Base-by-base conservation (phyloP, 2,329 filamentous ascomycete species). In the Aspergillus bombycis region DNA sequence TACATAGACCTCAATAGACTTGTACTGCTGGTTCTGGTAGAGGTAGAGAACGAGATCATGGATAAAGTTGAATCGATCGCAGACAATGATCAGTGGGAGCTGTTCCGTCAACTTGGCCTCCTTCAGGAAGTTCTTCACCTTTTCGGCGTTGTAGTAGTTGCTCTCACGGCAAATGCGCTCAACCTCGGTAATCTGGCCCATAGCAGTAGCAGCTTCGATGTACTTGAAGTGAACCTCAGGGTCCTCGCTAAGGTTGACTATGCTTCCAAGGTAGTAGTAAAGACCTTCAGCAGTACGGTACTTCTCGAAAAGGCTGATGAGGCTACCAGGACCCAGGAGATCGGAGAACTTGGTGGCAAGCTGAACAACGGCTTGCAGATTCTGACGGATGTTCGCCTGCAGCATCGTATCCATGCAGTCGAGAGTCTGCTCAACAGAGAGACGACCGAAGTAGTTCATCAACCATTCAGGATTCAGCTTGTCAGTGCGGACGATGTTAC, bases 101-200 rank as follows among this genome's bases (percentile, higher is more conserved):
- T 97, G 94, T 79, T 99, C 95, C 2, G 90, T 89, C 52, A 99
- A 84, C 69, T 90, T 91, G 60, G 95, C 94, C 78, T 99, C 96
- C 83, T 99, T 99, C 66, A 99, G 84, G 87, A 98, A 99, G 83
- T 99, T 99, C 86, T 97, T 97, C 62, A 97, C 93, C 84, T 97
- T 96, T 80, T 97, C 93, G 0, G 93, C 86, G 78, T 97, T 94
- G 81, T 93, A 94, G 74, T 86, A 86, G 77, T 91, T 93, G 85
- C 91, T 96, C 78, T 99, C 95, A 65, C 96, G 89, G 83, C 94
- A 98, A 74, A 99, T 94, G 60, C 95, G 91, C 85, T 99, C 94
- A 23, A 99, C 95, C 76, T 99, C 95, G 69, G 92, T 94, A 74
- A 97, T 88, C 80, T 99, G 94, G 34, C 90, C 89, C 88, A 97